Evolutionary conservation across 2,329 filamentous ascomycete species (phyloP).

Genomic region (Venturia carpophila): DNA sequence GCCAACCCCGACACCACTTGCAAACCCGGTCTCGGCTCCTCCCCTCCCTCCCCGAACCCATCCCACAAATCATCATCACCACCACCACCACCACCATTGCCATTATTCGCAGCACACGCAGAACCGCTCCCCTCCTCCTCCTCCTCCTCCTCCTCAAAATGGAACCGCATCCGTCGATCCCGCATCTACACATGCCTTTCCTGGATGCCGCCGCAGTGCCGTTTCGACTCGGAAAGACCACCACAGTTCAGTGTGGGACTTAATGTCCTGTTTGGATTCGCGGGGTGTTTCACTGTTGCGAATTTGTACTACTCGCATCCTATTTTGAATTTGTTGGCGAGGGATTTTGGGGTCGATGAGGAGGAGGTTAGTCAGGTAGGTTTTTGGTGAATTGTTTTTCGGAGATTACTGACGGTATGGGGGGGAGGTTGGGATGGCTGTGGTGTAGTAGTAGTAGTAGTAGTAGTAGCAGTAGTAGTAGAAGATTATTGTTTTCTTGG

Average conservation of each 20-base stretch:
- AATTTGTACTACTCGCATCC: constrained; percentile 79
- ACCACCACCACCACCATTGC: neutral
- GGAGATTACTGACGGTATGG: no score
- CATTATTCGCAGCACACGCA: no score
- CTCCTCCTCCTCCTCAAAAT: neutral
- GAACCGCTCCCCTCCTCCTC: neutral
- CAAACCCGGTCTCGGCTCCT: neutral
- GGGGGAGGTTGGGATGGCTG: no score
- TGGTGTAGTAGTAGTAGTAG: no score
- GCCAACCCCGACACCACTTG: neutral
- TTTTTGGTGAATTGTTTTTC: neutral
- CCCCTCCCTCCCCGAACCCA: neutral
- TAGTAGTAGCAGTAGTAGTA: no score
- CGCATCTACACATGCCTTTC: constrained; percentile 3
- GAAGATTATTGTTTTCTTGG: no score
- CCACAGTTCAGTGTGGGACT: constrained; percentile 59
- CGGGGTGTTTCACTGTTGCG: constrained; percentile 61
- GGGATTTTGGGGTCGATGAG: constrained; percentile 62
- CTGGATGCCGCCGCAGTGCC: constrained; percentile 58
- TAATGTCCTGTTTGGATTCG: constrained; percentile 64
- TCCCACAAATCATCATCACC: neutral
- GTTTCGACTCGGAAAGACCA: constrained; percentile 59
- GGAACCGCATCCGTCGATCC: neutral
- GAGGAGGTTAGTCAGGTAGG: constrained; percentile 50
- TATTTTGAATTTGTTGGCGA: constrained; percentile 66